A percentile compares a stretch with the other conserved stretches of the same genome.
These are phyloP conservation scores for Sarocladiaceae sp. DNA, from an alignment of 2,329 filamentous ascomycete genomes.

Conservation along the genomic window DNA sequence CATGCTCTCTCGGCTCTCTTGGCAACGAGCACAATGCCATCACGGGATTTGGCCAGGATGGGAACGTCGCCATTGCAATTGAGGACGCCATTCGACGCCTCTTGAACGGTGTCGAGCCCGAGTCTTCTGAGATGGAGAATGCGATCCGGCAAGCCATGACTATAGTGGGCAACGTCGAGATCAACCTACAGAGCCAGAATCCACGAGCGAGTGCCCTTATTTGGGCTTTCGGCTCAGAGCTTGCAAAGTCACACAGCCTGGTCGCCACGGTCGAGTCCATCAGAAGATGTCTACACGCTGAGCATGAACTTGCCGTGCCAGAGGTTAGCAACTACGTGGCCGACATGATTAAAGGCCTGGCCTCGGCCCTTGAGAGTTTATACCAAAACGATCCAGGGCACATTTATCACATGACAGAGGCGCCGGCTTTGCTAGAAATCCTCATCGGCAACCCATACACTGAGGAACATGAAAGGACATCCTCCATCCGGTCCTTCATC, in stretches of 20 bases:
- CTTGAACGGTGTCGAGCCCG: background rate
- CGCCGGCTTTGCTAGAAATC: background rate
- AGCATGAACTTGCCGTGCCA: background rate
- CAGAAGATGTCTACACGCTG: background rate
- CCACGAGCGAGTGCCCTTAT: background rate
- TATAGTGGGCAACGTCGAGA: background rate
- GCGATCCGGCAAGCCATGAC: background rate
- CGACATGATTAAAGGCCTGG: background rate
- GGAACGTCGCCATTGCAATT: background rate
- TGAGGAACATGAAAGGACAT: background rate
- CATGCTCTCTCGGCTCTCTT: background rate
- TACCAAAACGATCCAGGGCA: background rate
- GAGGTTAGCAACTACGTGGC: background rate
- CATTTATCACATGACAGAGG: too few species aligned
- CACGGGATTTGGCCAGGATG: background rate
- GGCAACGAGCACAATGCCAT: background rate
- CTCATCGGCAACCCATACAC: background rate
- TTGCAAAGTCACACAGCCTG: background rate
- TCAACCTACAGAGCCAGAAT: background rate
- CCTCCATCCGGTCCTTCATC: background rate
- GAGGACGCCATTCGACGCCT: background rate
- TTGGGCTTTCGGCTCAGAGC: background rate
- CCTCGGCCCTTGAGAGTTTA: background rate
- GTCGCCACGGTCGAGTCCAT: background rate
- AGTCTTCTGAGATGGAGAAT: background rate